phyloP scores from a whole-genome alignment of 495 filamentous ascomycete genomes.

The Coniosporium apollinis region DNA sequence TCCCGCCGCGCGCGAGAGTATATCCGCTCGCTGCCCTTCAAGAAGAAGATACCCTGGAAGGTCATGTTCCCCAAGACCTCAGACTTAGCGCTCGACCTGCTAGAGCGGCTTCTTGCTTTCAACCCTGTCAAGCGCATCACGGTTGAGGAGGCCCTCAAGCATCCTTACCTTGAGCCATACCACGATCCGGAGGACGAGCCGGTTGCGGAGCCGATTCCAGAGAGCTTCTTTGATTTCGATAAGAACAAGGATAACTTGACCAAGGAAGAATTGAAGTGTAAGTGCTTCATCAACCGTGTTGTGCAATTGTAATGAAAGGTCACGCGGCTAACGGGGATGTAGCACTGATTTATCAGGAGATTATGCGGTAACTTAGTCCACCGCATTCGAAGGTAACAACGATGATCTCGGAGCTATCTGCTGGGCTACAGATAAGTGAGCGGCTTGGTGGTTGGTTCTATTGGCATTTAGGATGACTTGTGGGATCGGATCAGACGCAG shows the following conservation, averaged over 20 bases:
- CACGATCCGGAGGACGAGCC: slow-evolving; percentile 99
- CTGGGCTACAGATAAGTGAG: no score
- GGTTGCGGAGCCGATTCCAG: slow-evolving; percentile 85
- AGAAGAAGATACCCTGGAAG: slow-evolving; percentile 99
- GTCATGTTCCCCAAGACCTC: slow-evolving; percentile 95
- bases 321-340: not conserved
- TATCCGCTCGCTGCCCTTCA: slow-evolving; percentile 98
- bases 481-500: no score
- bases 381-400: no score
- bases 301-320: not conserved
- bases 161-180: slow-evolving; percentile 97
- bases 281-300: slow-evolving; percentile 15
- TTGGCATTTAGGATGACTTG: no score
- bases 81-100: slow-evolving; percentile 77
- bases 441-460: no score
- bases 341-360: slow-evolving; percentile 94
- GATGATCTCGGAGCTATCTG: no score
- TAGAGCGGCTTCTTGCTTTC: slow-evolving; percentile 93
- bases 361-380: slow-evolving; percentile 96
- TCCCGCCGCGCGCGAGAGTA: slow-evolving; percentile 95
- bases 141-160: slow-evolving; percentile 90
- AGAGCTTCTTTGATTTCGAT: slow-evolving; percentile 99
- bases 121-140: slow-evolving; percentile 98
- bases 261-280: slow-evolving; percentile 92
- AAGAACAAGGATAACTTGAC: slow-evolving; percentile 98